A percentile compares a stretch with the other conserved stretches of the same genome.
Evolutionary conservation across 805 yeast genomes (phyloP).

Genomic region (Saccharomyces kudriavzevii): DNA sequence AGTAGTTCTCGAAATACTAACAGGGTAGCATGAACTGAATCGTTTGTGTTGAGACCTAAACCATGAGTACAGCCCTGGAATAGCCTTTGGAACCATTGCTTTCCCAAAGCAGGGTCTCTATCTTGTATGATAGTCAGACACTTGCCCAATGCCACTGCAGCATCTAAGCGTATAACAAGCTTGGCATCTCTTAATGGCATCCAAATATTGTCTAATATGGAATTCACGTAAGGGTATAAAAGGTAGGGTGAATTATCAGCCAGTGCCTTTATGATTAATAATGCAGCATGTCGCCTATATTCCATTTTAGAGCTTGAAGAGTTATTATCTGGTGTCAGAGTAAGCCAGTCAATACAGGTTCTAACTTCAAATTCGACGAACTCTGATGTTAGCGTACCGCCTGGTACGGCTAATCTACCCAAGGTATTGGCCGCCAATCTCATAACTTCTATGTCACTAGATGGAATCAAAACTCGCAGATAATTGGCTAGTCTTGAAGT

Average conservation of each 20-base stretch:
- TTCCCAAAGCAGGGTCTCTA: slow-evolving; percentile 62
- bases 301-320: slow-evolving; percentile 64
- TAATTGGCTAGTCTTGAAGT: slow-evolving; percentile 89
- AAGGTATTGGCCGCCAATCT: slow-evolving; percentile 76
- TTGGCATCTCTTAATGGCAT: slow-evolving; percentile 76
- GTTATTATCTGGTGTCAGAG: slow-evolving; percentile 38
- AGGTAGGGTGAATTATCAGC: slow-evolving; percentile 84
- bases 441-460: slow-evolving; percentile 79
- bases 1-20: slow-evolving; percentile 75
- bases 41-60: slow-evolving; percentile 45
- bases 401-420: slow-evolving; percentile 83
- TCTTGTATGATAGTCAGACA: slow-evolving; percentile 74
- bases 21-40: slow-evolving; percentile 79
- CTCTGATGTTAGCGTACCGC: slow-evolving; percentile 83
- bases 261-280: slow-evolving; percentile 69
- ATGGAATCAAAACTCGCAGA: slow-evolving; percentile 67
- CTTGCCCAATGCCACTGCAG: slow-evolving; percentile 71
- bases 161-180: slow-evolving; percentile 65
- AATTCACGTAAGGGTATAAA: slow-evolving; percentile 67
- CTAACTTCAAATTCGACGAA: slow-evolving; percentile 90
- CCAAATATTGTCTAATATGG: slow-evolving; percentile 80
- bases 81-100: slow-evolving; percentile 66
- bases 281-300: slow-evolving; percentile 82
- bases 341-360: slow-evolving; percentile 83
- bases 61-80: slow-evolving; percentile 61